Base-by-base conservation (phyloP, 495 filamentous ascomycete species). In the Ascobolus immersus region DNA sequence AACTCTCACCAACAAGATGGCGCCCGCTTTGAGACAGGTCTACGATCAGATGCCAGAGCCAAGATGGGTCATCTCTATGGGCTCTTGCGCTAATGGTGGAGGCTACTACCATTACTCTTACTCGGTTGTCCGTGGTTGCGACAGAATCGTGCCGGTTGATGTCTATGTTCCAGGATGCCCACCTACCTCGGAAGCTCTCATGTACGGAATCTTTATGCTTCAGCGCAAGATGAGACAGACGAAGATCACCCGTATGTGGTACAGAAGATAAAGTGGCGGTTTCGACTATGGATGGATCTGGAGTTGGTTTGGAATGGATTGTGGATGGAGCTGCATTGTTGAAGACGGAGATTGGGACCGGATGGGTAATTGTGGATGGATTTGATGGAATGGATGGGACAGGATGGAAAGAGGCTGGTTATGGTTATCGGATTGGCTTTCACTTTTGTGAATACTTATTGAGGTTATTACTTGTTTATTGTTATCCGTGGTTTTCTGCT, bases 41-140 rank as follows among this genome's bases (percentile, higher is more conserved):
- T 93, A 93, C 52, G 82, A 93, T 57, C 82, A 93, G 59, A 93
- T 93, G 82, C 82, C 82, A 25, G 82, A 93, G 19, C 82, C 82
- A 21, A 60, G 72, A 44, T 91, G 81, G 81, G 81, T 91, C 25
- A 69, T 91, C 49, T 73, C 65, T 38, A 91, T 91, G 80, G 80
- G 80, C 6, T 73, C 65, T 40, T 91, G 80, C 52, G 81, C 80
- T 39, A 91, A 91, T 52, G 81, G 80, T 37, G 80, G 80, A 35
- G 80, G 80, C 28, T 91, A 91, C 55, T 91, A 91, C 46, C 81
- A 91, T 52, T 89, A 91, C 54, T 78, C 71, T 51, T 91, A 91
- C 60, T 73, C 64, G 44, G 80, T 91, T 25, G 72, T 75, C 22
- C 65, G 80, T 37, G 80, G 80, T 17, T 86, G 81, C 44, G 80